Evolutionary conservation across 2,329 filamentous ascomycete species (phyloP), one percentile per base, ranked within the genome.

Genomic region (Penicillium frequentans): DNA sequence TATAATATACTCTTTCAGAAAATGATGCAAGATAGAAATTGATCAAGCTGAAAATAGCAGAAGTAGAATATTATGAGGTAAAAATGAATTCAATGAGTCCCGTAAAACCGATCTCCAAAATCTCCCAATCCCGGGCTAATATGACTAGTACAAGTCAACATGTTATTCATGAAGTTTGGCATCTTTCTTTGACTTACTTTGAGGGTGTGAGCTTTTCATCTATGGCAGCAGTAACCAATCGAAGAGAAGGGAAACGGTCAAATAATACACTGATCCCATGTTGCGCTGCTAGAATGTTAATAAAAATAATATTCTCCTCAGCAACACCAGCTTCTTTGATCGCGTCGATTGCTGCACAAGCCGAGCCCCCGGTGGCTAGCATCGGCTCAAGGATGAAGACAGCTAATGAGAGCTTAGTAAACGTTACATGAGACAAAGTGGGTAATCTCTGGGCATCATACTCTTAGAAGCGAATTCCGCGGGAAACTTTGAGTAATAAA

Each of bases 121-220:
- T 75, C 72, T 9, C 72, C 71, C 26, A 75, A 52, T 9, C 72
- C 71, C 35, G 72, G 72, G 13, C 61, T 61, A 54, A 75, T 73
- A 59, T 72, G 70, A 50, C 70, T 74, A 48, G 5, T 11, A 23
- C 13, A 10, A 26, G 16, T 45, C 61, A 58, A 16, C 2, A 42
- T 60, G 44, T 13, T 2, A 10, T 21, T 4, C n/a, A 7, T 10
- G 24, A 13, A 2, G 3, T 13, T 27, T 14, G 29, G 7, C 10
- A 24, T 14, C 14, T 8, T 3, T 43, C 6, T 33, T 29, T 21
- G n/a, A 52, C 50, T 35, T 48, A 60, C 58, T 53, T 49, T 19
- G 13, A 42, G 5, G 43, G 24, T 10, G 55, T 58, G n/a, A 60
- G 52, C 1, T 53, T 35, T 21, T 60, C 43, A 42, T 60, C 58